phyloP scores from a whole-genome alignment of 768 basidiomycete genomes.

The Termitomyces heimii region DNA sequence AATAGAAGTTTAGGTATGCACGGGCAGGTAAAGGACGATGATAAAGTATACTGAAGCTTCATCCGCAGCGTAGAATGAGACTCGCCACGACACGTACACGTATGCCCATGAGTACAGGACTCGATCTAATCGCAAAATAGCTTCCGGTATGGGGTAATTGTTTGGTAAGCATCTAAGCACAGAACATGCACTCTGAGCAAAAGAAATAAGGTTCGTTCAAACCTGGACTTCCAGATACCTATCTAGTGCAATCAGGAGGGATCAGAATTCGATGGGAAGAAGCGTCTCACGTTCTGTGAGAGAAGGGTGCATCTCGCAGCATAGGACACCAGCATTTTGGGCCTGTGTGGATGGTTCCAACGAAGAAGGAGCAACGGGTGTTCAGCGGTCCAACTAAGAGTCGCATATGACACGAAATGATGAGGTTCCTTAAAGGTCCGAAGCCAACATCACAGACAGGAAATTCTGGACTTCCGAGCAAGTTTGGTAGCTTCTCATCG shows the following conservation, averaged over 20 bases:
- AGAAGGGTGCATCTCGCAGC: neutral
- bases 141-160: neutral
- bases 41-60: no score
- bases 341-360: neutral
- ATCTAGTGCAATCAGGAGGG: neutral
- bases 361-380: neutral
- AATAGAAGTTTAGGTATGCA: neutral
- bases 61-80: neutral
- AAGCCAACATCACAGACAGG: neutral
- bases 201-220: neutral
- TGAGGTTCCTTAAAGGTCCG: neutral
- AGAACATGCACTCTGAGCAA: neutral
- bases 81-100: neutral
- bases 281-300: neutral
- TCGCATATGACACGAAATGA: neutral
- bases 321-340: neutral
- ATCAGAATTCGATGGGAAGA: neutral
- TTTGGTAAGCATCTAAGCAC: neutral
- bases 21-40: neutral
- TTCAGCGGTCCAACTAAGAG: neutral
- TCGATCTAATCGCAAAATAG: neutral
- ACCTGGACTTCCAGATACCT: neutral
- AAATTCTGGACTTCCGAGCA: neutral
- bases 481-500: neutral
- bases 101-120: neutral